phyloP scores from a whole-genome alignment of 768 basidiomycete species.

The Russula lepida region DNA sequence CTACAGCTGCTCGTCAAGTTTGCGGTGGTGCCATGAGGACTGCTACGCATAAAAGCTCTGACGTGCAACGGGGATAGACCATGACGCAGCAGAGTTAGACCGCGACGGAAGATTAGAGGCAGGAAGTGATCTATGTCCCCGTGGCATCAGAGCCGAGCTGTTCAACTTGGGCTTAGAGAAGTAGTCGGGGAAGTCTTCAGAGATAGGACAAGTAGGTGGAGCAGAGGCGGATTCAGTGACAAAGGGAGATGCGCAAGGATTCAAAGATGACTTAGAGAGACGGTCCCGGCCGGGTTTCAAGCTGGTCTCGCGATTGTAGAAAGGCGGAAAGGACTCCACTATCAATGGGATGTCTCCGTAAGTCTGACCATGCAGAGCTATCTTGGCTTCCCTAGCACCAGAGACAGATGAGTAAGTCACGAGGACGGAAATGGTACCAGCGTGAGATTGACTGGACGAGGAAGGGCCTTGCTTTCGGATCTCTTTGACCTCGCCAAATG shows the following conservation, averaged over 20 bases:
- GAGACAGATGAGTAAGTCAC: slow-evolving; percentile 53
- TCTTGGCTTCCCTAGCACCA: slow-evolving; percentile 58
- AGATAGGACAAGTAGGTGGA: slow-evolving; percentile 16
- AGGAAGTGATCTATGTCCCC: slow-evolving; percentile 13
- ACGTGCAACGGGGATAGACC: slow-evolving; percentile 2
- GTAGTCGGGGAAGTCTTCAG: slow-evolving; percentile 10
- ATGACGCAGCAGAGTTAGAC: slow-evolving; percentile 15
- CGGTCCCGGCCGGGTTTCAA: slow-evolving; percentile 18
- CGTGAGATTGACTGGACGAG: slow-evolving; percentile 26
- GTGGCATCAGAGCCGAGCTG: background rate
- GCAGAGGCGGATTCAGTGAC: slow-evolving; percentile 17
- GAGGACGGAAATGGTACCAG: slow-evolving; percentile 43
- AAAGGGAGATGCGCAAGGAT: slow-evolving; percentile 30
- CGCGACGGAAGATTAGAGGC: slow-evolving; percentile 16
- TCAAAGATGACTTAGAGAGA: slow-evolving; percentile 25
- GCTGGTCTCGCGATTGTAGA: background rate
- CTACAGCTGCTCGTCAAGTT: background rate
- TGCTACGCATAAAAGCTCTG: background rate
- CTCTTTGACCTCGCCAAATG: slow-evolving; percentile 60
- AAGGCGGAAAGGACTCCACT: slow-evolving; percentile 30
- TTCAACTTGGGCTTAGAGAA: slow-evolving; percentile 4
- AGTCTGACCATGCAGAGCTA: slow-evolving; percentile 49
- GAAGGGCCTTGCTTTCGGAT: slow-evolving; percentile 40
- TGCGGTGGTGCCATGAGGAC: background rate
- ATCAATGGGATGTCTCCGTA: slow-evolving; percentile 44